Evolutionary conservation across 768 basidiomycete genomes (phyloP).

Genomic region (Cyathus striatus): DNA sequence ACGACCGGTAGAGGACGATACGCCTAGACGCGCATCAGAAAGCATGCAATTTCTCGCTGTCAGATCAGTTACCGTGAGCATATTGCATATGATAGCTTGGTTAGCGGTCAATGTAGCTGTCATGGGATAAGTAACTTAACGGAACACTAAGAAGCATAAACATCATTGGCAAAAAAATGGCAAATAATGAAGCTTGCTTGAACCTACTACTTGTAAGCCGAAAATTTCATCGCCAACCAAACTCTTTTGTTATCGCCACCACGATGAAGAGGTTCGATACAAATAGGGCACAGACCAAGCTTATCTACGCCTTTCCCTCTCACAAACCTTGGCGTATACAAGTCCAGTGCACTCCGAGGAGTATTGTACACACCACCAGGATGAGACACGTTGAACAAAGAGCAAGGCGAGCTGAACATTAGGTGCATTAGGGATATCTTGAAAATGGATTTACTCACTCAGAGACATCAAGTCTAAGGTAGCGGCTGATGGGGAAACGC

Average conservation of each 20-base stretch:
- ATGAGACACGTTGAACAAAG: constrained; percentile 26
- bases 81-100: constrained; percentile 81
- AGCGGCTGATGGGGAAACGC: constrained; percentile 63
- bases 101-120: neutral
- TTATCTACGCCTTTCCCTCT: constrained; percentile 65
- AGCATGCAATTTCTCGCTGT: constrained; percentile 2
- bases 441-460: neutral
- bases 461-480: constrained; percentile 31
- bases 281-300: constrained; percentile 75
- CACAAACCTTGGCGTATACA: constrained; percentile 78
- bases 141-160: neutral
- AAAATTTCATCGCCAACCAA: constrained; percentile 79
- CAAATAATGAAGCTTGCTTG: no score
- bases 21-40: constrained; percentile 48
- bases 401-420: constrained; percentile 27
- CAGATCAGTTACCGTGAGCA: constrained; percentile 50
- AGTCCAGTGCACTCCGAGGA: constrained; percentile 55
- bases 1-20: constrained; percentile 59
- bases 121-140: neutral
- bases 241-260: constrained; percentile 60
- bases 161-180: neutral
- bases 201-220: constrained; percentile 78
- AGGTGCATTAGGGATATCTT: neutral
- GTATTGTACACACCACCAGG: constrained; percentile 55
- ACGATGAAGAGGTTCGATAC: constrained; percentile 51